Base-by-base conservation (phyloP, 2,329 filamentous ascomycete species). In the Eutypella sp. region DNA sequence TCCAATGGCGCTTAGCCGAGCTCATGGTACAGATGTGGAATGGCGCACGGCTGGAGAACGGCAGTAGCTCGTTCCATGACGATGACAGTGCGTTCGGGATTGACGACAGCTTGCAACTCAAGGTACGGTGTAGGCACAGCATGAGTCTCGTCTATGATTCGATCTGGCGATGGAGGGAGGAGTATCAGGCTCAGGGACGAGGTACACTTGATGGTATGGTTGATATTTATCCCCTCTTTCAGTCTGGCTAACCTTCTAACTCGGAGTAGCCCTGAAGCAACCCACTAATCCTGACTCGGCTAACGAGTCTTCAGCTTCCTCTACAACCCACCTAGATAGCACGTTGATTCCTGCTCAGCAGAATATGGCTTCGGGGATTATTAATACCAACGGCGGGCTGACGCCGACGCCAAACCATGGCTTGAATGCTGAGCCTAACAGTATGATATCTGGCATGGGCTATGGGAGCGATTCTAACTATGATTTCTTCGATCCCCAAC, bases 11-110 rank as follows among this genome's bases (percentile, higher is more conserved):
- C 25, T 73, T 92, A 48, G 86, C 87, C 2, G 88, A 92, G 68
- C 77, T 93, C n/a, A 85, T 92, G 74, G 87, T 88, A 5, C 88
- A 92, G 67, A 85, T 93, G 65, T 93, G 87, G 86, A 88, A 89
- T 56, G 84, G 79, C 2, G 76, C 78, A n/a, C 72, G 77, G 10
- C 65, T 79, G 9, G 76, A 79, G 29, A 67, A 64, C 53, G 68
- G 68, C 53, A 67, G 68, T 56, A 71, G 73, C 39, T 57, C 69
- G 31, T 73, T 73, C 47, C 70, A 72, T 38, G 69, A 73, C 47
- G 71, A 75, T 44, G 77, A 81, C 49, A 64, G 71, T 36, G 63
- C 68, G 2, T 69, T 75, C 16, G 68, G 73, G 31, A 72, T 85
- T 36, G 85, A 90, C 56, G 84, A 88, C 55, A 85, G 78, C 49